Conservation (phyloP, 306 rosid species). For the Casuarina cunninghamiana region DNA sequence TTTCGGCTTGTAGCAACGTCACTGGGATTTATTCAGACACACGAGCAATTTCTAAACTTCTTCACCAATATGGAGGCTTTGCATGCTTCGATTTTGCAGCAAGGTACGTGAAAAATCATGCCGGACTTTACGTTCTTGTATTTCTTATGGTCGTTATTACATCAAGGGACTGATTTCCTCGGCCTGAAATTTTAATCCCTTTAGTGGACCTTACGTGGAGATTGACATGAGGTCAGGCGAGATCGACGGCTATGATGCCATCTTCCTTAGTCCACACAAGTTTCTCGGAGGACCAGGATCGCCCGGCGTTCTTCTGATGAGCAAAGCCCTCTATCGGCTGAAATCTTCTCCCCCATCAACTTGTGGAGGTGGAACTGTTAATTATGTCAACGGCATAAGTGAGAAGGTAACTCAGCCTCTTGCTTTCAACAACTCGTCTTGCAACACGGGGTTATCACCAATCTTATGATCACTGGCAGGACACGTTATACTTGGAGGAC, state of each 20-base stretch:
- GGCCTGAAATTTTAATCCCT: background rate
- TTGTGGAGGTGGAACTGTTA: conserved; percentile 88
- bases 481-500: conserved; percentile 67
- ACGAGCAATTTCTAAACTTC: conserved; percentile 61
- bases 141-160: no score
- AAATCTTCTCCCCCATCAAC: conserved; percentile 70
- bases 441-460: no score
- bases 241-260: conserved; percentile 65
- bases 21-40: conserved; percentile 75
- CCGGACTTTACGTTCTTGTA: no score
- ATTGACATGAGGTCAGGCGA: conserved; percentile 60
- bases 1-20: conserved; percentile 88
- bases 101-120: conserved; percentile 36
- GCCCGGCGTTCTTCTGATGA: conserved; percentile 72
- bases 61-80: conserved; percentile 63
- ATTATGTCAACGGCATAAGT: conserved; percentile 66
- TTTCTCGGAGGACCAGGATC: conserved; percentile 85
- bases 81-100: conserved; percentile 91
- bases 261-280: conserved; percentile 78
- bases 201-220: conserved; percentile 73
- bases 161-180: background rate
- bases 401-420: conserved; percentile 46
- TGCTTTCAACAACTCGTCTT: no score
- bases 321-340: conserved; percentile 51
- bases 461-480: conserved; percentile 38